Base-by-base conservation (phyloP, 495 filamentous ascomycete species). In the Hypoxylon crocopeplum region DNA sequence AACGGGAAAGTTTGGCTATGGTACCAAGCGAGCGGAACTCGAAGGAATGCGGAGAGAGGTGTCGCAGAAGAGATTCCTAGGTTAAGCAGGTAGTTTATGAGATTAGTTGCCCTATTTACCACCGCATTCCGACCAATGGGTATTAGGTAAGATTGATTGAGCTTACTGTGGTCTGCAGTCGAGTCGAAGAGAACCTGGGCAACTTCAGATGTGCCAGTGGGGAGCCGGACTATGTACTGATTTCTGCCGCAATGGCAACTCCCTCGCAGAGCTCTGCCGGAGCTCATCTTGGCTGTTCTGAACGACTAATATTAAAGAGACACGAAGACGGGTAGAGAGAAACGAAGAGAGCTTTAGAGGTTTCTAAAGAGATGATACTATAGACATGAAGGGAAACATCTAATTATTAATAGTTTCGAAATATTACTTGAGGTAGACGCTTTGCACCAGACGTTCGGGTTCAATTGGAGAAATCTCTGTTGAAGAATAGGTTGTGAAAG, bases 181-280 rank as follows among this genome's bases (percentile, higher is more conserved):
- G 82, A 80, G 67, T 92, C 86, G 66, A 92, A 91, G 59, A 90
- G 81, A 6, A 96, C 81, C 39, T 84, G 79, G 17, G 88, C 85
- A 37, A 78, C 70, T 25, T 84, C 73, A 11, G 72, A 70, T 33
- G 81, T 71, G 56, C 83, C 63, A 2, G 75, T 60, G 2, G 92
- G 91, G 22, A 92, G 78, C 21, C 80, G 72, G 52, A 97, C 84
- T 13, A 83, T 78, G 72, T 95, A 97, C 57, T 86, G 81, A 66
- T 93, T 96, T 22, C 92, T 86, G 33, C 91, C 91, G 71, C 92
- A 97, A 20, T 87, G 84, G 73, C 92, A 97, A 67, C 86, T 80
- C 51, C 92, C 92, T 47, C 79, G 82, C 20, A 97, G 77, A 24
- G 29, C 42, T 44, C 60, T 42, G 10, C 39, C 54, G 12, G 61